Conservation (phyloP, 1,139 yeast species). For the Hyphopichia pseudoburtonii region DNA sequence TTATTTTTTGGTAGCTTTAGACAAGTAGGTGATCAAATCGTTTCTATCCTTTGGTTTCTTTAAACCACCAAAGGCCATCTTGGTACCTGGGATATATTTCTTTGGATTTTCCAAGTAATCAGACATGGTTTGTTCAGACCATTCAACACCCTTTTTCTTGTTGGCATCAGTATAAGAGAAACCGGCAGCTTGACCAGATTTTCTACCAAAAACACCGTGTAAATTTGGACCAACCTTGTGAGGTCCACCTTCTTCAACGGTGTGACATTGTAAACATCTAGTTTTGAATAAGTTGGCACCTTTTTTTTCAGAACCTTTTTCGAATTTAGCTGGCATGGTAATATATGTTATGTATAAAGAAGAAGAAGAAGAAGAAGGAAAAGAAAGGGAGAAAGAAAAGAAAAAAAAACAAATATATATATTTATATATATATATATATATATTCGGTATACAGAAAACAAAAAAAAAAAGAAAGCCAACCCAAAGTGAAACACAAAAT, state of each 20-base stretch:
- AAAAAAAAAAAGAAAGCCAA: no score
- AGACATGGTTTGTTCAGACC: slow-evolving; percentile 87
- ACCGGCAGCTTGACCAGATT: slow-evolving; percentile 89
- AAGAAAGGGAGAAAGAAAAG: neutral
- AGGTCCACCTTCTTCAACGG: slow-evolving; percentile 93
- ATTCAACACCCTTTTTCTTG: slow-evolving; percentile 89
- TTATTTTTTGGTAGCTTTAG: slow-evolving; percentile 72
- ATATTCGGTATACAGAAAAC: no score
- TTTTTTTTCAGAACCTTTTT: slow-evolving; percentile 86
- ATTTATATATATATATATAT: neutral
- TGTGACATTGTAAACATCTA: slow-evolving; percentile 99
- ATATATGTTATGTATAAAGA: neutral
- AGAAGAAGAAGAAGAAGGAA: neutral
- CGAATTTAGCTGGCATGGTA: slow-evolving; percentile 62
- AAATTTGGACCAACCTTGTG: slow-evolving; percentile 99
- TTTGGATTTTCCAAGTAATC: slow-evolving; percentile 99
- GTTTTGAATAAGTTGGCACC: slow-evolving; percentile 99
- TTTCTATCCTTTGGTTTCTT: slow-evolving; percentile 99
- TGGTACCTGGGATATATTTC: slow-evolving; percentile 99
- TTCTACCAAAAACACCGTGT: slow-evolving; percentile 91
- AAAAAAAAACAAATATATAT: neutral
- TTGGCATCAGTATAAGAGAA: slow-evolving; percentile 97
- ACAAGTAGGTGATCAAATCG: slow-evolving; percentile 90
- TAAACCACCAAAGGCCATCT: slow-evolving; percentile 99
- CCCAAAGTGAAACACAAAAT: neutral